phyloP scores from a whole-genome alignment of 345 rosid genomes.

The Tarenaya hassleriana region DNA sequence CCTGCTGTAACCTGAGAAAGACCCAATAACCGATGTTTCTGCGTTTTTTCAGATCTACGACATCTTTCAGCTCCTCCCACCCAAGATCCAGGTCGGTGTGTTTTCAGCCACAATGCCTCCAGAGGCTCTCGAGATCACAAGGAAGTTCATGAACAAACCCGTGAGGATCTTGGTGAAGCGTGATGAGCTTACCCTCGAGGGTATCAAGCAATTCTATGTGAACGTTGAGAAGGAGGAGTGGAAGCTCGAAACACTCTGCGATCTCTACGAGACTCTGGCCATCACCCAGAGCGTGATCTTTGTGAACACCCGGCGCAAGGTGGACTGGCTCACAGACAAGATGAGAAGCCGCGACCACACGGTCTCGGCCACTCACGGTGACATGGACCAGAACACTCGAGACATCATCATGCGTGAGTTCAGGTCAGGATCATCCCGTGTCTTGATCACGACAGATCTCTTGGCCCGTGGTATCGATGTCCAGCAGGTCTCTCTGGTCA shows the following conservation, averaged over 20 bases:
- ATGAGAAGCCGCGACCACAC: conserved; percentile 66
- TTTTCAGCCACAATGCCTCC: conserved; percentile 85
- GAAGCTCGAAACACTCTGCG: too few species aligned
- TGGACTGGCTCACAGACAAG: conserved; percentile 76
- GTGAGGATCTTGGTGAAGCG: too few species aligned
- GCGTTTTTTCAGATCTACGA: conserved; percentile 52
- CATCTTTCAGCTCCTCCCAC: conserved; percentile 69
- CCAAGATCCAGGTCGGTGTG: conserved; percentile 65
- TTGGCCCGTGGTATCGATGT: conserved; percentile 76
- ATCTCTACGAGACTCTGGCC: too few species aligned
- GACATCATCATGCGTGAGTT: conserved; percentile 76
- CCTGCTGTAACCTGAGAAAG: background rate
- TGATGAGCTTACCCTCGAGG: too few species aligned
- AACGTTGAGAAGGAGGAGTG: too few species aligned
- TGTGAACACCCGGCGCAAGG: conserved; percentile 68
- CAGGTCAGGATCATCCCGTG: conserved; percentile 71
- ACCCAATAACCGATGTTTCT: background rate
- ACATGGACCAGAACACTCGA: conserved; percentile 73
- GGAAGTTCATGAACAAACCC: conserved; percentile 80
- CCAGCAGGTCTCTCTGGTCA: conserved; percentile 67
- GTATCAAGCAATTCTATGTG: too few species aligned
- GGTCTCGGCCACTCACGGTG: too few species aligned
- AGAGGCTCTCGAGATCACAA: conserved; percentile 73
- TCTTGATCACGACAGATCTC: conserved; percentile 64
- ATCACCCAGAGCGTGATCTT: conserved; percentile 73